These are phyloP conservation scores for Exophiala bonariae DNA, from an alignment of 2,329 filamentous ascomycete genomes.

Conservation along the genomic window DNA sequence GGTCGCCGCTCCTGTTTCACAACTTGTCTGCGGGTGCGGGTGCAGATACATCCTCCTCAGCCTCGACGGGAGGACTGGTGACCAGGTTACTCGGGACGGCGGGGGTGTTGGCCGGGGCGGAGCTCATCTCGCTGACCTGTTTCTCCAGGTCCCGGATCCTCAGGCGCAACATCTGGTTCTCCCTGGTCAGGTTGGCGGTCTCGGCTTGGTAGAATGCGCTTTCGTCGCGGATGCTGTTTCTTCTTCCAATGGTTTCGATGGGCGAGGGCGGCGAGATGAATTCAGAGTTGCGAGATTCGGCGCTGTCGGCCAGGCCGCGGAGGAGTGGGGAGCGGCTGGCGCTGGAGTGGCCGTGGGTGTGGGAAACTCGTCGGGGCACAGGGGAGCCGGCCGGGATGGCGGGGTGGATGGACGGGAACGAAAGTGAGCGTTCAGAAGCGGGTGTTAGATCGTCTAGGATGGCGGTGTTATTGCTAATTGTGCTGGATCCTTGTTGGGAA, in stretches of 20 bases:
- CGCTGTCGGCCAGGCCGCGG: slow-evolving; percentile 30
- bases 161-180: slow-evolving; percentile 50
- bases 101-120: slow-evolving; percentile 19
- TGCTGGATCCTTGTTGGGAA: slow-evolving; percentile 24
- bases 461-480: slow-evolving; percentile 37
- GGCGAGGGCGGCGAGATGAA: slow-evolving; percentile 28
- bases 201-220: slow-evolving; percentile 49
- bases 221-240: slow-evolving; percentile 46
- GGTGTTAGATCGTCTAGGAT: slow-evolving; percentile 46
- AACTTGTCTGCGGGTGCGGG: slow-evolving; percentile 13
- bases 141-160: slow-evolving; percentile 46
- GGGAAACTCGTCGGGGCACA: slow-evolving; percentile 33
- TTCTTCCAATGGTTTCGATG: slow-evolving; percentile 25
- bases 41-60: slow-evolving; percentile 13
- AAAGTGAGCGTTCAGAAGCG: slow-evolving; percentile 42
- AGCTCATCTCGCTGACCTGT: slow-evolving; percentile 25
- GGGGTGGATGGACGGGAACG: slow-evolving; percentile 36
- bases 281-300: slow-evolving; percentile 11
- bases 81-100: slow-evolving; percentile 25
- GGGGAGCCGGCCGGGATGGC: slow-evolving; percentile 35
- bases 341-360: slow-evolving; percentile 38
- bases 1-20: neutral
- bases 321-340: slow-evolving; percentile 38
- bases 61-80: slow-evolving; percentile 20
- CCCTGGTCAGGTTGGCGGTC: slow-evolving; percentile 45